Evolutionary conservation across 768 basidiomycete species (phyloP).

Genomic region (Naganishia antarctica): DNA sequence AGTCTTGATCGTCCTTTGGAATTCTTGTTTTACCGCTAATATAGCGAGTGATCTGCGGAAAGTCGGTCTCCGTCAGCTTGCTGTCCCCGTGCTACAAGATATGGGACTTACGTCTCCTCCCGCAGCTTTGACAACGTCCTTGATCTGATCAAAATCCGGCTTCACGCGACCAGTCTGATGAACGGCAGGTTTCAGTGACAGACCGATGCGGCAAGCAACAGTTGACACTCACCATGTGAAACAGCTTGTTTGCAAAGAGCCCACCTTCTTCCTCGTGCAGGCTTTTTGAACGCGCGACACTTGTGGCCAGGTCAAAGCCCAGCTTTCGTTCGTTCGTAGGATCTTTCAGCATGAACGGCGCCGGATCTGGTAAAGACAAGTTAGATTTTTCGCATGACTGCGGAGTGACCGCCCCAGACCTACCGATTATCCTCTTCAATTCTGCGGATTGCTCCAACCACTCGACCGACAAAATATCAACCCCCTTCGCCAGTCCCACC

Average conservation of each 20-base stretch:
- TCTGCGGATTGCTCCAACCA: slow-evolving; percentile 66
- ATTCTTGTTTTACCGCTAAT: slow-evolving; percentile 17
- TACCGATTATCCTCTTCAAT: slow-evolving; percentile 56
- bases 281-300: slow-evolving; percentile 56
- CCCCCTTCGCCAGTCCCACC: slow-evolving; percentile 63
- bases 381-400: background rate
- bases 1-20: slow-evolving; percentile 1
- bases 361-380: slow-evolving; percentile 56
- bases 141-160: slow-evolving; percentile 14
- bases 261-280: slow-evolving; percentile 19
- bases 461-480: slow-evolving; percentile 60
- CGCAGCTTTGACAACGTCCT: slow-evolving; percentile 12
- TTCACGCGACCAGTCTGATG: slow-evolving; percentile 7
- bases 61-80: background rate
- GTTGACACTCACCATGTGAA: slow-evolving; percentile 18
- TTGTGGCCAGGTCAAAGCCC: slow-evolving; percentile 61
- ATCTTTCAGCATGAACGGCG: slow-evolving; percentile 61
- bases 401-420: slow-evolving; percentile 53
- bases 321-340: slow-evolving; percentile 62
- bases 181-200: background rate
- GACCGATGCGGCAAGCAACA: background rate
- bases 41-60: slow-evolving; percentile 11
- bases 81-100: background rate
- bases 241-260: slow-evolving; percentile 17
- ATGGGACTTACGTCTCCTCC: background rate